Evolutionary conservation across 371 early-diverging fungal genomes (phyloP).

Genomic region (Rhizopus microsporus): DNA sequence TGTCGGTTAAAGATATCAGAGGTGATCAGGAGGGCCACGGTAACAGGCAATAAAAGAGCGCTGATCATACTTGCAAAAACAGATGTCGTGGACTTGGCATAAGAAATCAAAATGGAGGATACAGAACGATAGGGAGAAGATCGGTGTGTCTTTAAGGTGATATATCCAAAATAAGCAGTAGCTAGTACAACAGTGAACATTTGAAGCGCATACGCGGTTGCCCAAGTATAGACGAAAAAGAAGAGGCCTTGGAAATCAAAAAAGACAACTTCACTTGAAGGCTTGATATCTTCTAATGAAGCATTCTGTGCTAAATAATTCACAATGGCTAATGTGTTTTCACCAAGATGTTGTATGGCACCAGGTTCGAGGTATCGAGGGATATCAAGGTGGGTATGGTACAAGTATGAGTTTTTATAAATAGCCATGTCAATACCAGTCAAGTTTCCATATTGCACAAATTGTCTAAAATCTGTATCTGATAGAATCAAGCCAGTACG

Average conservation of each 20-base stretch:
- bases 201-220: slow-evolving; percentile 54
- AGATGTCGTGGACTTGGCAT: slow-evolving; percentile 34
- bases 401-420: slow-evolving; percentile 71
- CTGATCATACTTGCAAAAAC: slow-evolving; percentile 47
- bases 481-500: slow-evolving; percentile 71
- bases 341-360: slow-evolving; percentile 73
- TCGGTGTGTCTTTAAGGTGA: slow-evolving; percentile 31
- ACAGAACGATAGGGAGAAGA: slow-evolving; percentile 47
- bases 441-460: slow-evolving; percentile 69
- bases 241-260: slow-evolving; percentile 63
- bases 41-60: slow-evolving; percentile 45
- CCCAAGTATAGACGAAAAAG: slow-evolving; percentile 65
- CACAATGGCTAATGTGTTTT: slow-evolving; percentile 63
- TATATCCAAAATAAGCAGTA: slow-evolving; percentile 30
- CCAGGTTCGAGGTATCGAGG: slow-evolving; percentile 63
- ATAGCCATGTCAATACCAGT: slow-evolving; percentile 74
- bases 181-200: slow-evolving; percentile 32
- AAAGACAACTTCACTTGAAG: slow-evolving; percentile 61
- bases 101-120: slow-evolving; percentile 27
- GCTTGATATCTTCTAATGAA: slow-evolving; percentile 47
- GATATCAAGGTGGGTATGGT: slow-evolving; percentile 75
- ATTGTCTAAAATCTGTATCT: slow-evolving; percentile 81
- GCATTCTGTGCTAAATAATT: slow-evolving; percentile 58
- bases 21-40: slow-evolving; percentile 44
- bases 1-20: slow-evolving; percentile 40